Evolutionary conservation across 192 early-diverging fungal species (phyloP).

Genomic region (Coemansia sp.): DNA sequence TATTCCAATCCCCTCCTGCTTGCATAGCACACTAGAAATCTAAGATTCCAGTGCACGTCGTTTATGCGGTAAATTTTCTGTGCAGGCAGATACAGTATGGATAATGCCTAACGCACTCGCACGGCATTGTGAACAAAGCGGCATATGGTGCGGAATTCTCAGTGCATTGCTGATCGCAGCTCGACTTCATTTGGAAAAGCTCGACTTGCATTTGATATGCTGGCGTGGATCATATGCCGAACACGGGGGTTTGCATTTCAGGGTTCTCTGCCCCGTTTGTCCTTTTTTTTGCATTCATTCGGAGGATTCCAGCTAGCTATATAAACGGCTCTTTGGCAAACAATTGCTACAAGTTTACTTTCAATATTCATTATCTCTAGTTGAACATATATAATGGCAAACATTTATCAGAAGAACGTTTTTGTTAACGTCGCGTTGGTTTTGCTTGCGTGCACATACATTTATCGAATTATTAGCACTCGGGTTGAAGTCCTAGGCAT

Average conservation of each 20-base stretch:
- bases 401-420: slow-evolving; percentile 14
- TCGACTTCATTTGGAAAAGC: slow-evolving; percentile 1
- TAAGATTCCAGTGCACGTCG: neutral
- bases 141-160: neutral
- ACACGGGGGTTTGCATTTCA: slow-evolving; percentile 2
- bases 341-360: neutral
- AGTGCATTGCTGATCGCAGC: neutral
- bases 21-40: neutral
- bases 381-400: neutral
- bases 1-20: neutral
- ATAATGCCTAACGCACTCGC: neutral
- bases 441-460: slow-evolving; percentile 23
- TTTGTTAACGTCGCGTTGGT: slow-evolving; percentile 33
- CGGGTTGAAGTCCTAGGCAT: slow-evolving; percentile 43
- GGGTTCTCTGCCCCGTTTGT: slow-evolving; percentile 5
- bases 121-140: slow-evolving; percentile 4
- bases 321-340: neutral
- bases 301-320: neutral
- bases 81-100: neutral
- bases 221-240: neutral
- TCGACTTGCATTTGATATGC: neutral
- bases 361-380: neutral
- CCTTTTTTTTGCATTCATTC: neutral
- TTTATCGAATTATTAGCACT: slow-evolving; percentile 15
- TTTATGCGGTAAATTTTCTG: neutral